Percentiles rank a stretch among this genome's conserved stretches.
These are phyloP conservation scores for Stereum hirsutum DNA, from an alignment of 1,284 basidiomycete genomes.

Conservation along the genomic window DNA sequence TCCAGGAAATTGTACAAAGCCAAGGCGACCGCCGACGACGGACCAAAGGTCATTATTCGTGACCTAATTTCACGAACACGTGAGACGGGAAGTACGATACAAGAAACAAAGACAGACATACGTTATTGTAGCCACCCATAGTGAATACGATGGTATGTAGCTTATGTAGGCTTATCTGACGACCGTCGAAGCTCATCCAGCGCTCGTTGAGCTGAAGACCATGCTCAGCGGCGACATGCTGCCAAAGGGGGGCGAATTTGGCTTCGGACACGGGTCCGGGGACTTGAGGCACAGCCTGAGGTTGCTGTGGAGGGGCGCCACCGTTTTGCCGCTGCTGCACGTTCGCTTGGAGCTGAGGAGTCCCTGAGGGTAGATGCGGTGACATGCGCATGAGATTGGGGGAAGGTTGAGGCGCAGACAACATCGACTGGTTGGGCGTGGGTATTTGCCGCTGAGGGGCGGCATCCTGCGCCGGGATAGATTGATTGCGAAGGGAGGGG, in stretches of 20 bases:
- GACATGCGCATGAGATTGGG: too few species aligned
- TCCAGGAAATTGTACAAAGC: slow-evolving; percentile 51
- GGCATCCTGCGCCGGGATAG: too few species aligned
- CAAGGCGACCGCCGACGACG: slow-evolving; percentile 53
- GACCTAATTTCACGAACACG: slow-evolving; percentile 33
- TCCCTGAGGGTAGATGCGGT: too few species aligned
- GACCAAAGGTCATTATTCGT: slow-evolving; percentile 49
- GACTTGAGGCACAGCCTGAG: background rate
- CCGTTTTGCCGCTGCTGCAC: too few species aligned
- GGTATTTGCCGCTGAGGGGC: too few species aligned
- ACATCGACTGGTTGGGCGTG: too few species aligned
- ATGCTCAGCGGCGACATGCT: slow-evolving; percentile 34
- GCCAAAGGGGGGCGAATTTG: slow-evolving; percentile 40
- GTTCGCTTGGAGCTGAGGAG: too few species aligned
- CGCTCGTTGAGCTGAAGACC: slow-evolving; percentile 29
- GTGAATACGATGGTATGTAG: slow-evolving; percentile 49
- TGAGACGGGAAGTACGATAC: background rate
- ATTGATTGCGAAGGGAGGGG: too few species aligned
- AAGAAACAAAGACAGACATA: slow-evolving; percentile 20
- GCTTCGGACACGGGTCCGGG: slow-evolving; percentile 11
- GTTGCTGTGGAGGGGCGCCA: background rate
- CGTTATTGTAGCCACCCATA: slow-evolving; percentile 41
- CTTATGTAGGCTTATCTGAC: slow-evolving; percentile 43
- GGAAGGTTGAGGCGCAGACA: too few species aligned
- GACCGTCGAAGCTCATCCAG: slow-evolving; percentile 37